A percentile compares a stretch with the other conserved stretches of the same genome.
These are phyloP conservation scores for Cetradonia linearis DNA, from an alignment of 495 filamentous ascomycete species.

Conservation along the genomic window DNA sequence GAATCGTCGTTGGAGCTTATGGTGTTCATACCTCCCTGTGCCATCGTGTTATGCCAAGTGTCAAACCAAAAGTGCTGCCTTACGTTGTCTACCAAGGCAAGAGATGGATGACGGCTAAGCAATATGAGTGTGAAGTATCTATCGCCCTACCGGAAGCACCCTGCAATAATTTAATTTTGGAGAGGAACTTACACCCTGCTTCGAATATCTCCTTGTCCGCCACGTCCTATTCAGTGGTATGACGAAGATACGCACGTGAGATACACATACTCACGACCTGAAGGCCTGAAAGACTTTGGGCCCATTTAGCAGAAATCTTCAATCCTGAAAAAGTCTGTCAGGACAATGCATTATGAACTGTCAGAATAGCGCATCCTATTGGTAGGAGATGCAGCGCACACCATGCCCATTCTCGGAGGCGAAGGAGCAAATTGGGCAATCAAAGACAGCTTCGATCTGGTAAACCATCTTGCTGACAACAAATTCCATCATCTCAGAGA, in stretches of 20 bases:
- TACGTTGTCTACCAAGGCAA: conserved; percentile 35
- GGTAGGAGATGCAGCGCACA: conserved; percentile 35
- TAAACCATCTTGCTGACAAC: conserved; percentile 24
- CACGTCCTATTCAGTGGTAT: not conserved
- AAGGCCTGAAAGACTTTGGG: conserved; percentile 20
- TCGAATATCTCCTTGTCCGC: conserved; percentile 26
- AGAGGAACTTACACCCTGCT: conserved; percentile 22
- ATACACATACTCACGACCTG: conserved; percentile 34
- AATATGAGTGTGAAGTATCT: conserved; percentile 23
- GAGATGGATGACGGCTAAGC: conserved; percentile 22
- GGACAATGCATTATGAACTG: conserved; percentile 28
- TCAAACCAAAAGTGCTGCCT: conserved; percentile 28
- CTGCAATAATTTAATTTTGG: conserved; percentile 16
- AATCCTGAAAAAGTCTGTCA: conserved; percentile 23
- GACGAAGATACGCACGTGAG: conserved; percentile 22
- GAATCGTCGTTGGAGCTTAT: conserved; percentile 30
- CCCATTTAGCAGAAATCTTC: conserved; percentile 32
- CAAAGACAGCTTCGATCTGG: conserved; percentile 32
- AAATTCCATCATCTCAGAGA: conserved; percentile 14
- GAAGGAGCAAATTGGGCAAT: conserved; percentile 35
- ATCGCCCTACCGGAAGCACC: conserved; percentile 18
- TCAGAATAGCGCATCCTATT: conserved; percentile 26
- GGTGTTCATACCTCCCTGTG: conserved; percentile 32
- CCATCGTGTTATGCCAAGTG: conserved; percentile 23
- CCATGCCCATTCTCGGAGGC: conserved; percentile 34